Base-by-base conservation (phyloP, 352 stramenopile genomes). In the Phytopythium boreale region DNA sequence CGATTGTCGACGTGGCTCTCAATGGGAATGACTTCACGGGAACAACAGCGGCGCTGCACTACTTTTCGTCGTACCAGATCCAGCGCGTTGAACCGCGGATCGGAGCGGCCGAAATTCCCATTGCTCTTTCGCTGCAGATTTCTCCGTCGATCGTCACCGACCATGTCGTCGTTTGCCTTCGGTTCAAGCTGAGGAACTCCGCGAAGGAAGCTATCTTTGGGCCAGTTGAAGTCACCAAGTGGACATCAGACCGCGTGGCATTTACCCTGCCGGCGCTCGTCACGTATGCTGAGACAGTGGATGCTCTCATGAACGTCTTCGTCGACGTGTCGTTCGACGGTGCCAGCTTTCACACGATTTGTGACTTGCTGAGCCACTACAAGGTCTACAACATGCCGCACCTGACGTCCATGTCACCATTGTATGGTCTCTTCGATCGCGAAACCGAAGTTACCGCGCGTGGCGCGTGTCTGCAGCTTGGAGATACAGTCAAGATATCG, bases 11-110 rank as follows among this genome's bases (percentile, higher is more conserved):
- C 24, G 71, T 92, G 1, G 83, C 83, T 0, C 57, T 92, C 9
- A 92, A 92, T 29, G 81, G 83, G 2, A 73, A 84, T 2, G 79
- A 92, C 56, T 92, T 92, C 44, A 87, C 80, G 3, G 76, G 76
- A 0, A 81, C 71, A 22, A 74, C 64, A 4, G 52, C 85, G 27
- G 56, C 65, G 36, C 29, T 92, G 12, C 74, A 84, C 46, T 92
- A 85, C 59, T 90, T 88, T 59, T 81, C 68, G 6, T 71, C 68
- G 6, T 88, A 85, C 44, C 43, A 44, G 2, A 81, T 88, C 36
- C 74, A 71, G 24, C 66, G 69, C 0, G 68, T 88, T 0, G 77
- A 89, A 24, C 83, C 83, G 12, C 55, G 67, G 2, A 69, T 80
- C 4, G 81, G 81, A 3, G 83, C 80, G 0, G 83, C 88, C 51